phyloP scores from a whole-genome alignment of 495 filamentous ascomycete genomes.

The Aspergillus bridgeri region DNA sequence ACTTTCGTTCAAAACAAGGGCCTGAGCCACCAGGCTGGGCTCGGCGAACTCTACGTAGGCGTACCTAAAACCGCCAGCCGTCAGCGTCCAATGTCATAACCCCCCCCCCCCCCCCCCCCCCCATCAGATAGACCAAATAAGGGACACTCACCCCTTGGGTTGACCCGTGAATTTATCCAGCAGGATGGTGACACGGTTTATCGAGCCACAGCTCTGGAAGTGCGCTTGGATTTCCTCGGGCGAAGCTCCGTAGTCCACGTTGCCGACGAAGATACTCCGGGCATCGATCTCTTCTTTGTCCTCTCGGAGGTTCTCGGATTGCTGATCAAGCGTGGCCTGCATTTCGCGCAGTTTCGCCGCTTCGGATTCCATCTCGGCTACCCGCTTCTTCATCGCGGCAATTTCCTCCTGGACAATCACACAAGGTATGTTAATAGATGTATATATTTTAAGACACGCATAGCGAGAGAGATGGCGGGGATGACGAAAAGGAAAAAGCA shows the following conservation, averaged over 20 bases:
- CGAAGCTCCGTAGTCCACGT: slow-evolving; percentile 96
- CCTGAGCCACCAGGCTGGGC: slow-evolving; percentile 87
- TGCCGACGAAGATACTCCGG: slow-evolving; percentile 96
- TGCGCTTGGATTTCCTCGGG: slow-evolving; percentile 99
- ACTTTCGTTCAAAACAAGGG: slow-evolving; percentile 93
- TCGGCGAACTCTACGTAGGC: slow-evolving; percentile 99
- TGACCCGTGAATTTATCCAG: slow-evolving; percentile 98
- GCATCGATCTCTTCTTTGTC: slow-evolving; percentile 95
- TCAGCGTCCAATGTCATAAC: slow-evolving; percentile 46
- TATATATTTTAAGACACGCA: too few relatives aligned
- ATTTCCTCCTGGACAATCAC: slow-evolving; percentile 75
- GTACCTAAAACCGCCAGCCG: slow-evolving; percentile 60
- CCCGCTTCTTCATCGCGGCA: slow-evolving; percentile 93
- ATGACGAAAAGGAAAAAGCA: background rate
- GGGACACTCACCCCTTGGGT: slow-evolving; percentile 83
- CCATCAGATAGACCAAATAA: background rate
- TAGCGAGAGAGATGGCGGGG: background rate
- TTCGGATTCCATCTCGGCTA: slow-evolving; percentile 98
- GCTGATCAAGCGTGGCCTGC: slow-evolving; percentile 85
- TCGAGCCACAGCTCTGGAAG: slow-evolving; percentile 95
- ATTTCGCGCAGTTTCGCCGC: slow-evolving; percentile 95
- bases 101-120: too few relatives aligned
- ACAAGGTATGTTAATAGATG: slow-evolving; percentile 4
- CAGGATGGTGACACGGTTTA: slow-evolving; percentile 97
- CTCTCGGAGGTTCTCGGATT: slow-evolving; percentile 76